Evolutionary conservation across 768 basidiomycete species (phyloP), one percentile per base, ranked within the genome.

Genomic region (Dentipellis fragilis): DNA sequence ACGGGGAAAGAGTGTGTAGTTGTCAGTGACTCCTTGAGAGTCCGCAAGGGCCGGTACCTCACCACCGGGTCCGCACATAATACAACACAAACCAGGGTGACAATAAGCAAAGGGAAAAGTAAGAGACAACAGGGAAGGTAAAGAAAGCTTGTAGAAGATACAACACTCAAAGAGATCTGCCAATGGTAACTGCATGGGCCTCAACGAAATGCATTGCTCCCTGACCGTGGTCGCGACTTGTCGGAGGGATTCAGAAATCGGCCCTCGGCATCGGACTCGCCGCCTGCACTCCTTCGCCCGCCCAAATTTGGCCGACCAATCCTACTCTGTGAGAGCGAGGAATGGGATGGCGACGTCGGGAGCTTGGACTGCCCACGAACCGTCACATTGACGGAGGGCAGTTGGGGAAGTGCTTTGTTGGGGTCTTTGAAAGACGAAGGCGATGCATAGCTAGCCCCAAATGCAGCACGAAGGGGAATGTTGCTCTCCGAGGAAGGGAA

Each of bases 321-420:
- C n/a, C 68, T 60, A 49, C 68, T 71, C 55, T 69, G 67, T 3
- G 58, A 56, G 14, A 69, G 56, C 0, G 64, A 54, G 4, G 62
- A 49, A 1, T 59, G 61, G 19, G 48, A 34, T 4, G 17, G 1
- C 38, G 57, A 52, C 0, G 64, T 53, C 29, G 65, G 55, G 7
- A 60, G 56, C 57, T 66, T 68, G 11, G 64, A 56, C 23, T 63
- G 54, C 6, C 57, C 55, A 19, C 66, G 63, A n/a, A 65, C 38
- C 21, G 65, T 66, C 56, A 65, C 56, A 46, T 66, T 67, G 14
- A 64, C 59, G 38, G 66, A 64, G 11, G 56, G 59, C 10, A 51
- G 51, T 52, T 52, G 58, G 51, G 39, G 51, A 40, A 23, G 54
- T 10, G 35, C 22, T 40, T 59, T 61, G 19, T 56, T 55, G n/a